phyloP scores from a whole-genome alignment of 1,139 yeast genomes.

The Kurtzmaniella quercitrusa region DNA sequence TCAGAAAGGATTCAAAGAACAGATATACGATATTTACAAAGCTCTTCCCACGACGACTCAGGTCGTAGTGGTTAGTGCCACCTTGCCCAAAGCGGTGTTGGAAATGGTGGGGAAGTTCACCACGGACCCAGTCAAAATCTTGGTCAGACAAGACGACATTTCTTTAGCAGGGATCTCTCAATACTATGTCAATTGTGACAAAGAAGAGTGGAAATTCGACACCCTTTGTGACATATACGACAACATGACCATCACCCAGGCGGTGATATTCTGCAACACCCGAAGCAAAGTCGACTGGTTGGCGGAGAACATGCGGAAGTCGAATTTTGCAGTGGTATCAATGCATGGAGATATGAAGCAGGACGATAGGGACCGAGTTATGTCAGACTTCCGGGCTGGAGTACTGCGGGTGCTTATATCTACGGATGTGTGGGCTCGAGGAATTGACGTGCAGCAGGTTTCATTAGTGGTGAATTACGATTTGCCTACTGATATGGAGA shows the following conservation, averaged over 20 bases:
- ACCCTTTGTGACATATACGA: conserved; percentile 91
- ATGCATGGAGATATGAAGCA: conserved; percentile 99
- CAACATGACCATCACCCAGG: conserved; percentile 91
- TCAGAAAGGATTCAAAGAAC: conserved; percentile 88
- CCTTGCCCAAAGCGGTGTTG: conserved; percentile 79
- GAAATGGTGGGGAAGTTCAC: conserved; percentile 85
- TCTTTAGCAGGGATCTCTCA: conserved; percentile 89
- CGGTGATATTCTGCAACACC: conserved; percentile 93
- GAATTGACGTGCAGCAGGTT: conserved; percentile 97
- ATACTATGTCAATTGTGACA: conserved; percentile 78
- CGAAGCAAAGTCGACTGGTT: conserved; percentile 91
- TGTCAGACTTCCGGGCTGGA: conserved; percentile 81
- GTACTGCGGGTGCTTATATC: conserved; percentile 82
- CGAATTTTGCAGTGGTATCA: conserved; percentile 84
- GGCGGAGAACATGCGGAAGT: conserved; percentile 66
- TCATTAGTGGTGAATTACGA: conserved; percentile 92
- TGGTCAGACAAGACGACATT: conserved; percentile 86
- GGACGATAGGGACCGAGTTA: conserved; percentile 81
- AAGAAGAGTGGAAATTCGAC: conserved; percentile 95
- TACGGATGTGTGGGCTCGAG: conserved; percentile 97
- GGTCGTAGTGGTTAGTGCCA: conserved; percentile 93
- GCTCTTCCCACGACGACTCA: conserved; percentile 77
- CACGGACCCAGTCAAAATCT: conserved; percentile 84
- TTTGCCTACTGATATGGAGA: conserved; percentile 79
- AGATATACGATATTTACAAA: conserved; percentile 83